phyloP scores from a whole-genome alignment of 768 basidiomycete species.

The Suillus plorans region DNA sequence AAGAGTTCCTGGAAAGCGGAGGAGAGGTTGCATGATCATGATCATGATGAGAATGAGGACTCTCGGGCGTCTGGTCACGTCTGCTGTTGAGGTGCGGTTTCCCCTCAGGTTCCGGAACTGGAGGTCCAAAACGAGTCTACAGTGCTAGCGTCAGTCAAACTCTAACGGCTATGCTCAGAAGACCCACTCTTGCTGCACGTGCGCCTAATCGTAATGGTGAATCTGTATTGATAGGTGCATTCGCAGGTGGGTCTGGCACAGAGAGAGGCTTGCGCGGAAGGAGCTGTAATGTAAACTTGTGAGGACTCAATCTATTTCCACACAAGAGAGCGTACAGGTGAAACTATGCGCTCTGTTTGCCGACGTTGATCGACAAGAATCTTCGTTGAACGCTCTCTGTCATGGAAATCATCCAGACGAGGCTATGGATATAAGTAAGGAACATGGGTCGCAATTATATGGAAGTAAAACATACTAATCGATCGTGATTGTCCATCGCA shows the following conservation, averaged over 20 bases:
- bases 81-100: no score
- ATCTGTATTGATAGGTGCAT: not conserved
- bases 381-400: slow-evolving; percentile 8
- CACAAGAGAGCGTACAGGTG: slow-evolving; percentile 19
- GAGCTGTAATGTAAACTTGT: not conserved
- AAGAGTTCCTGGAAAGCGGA: slow-evolving; percentile 31
- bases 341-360: slow-evolving; percentile 15
- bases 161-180: not conserved
- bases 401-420: slow-evolving; percentile 10
- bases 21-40: slow-evolving; percentile 25
- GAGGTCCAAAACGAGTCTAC: slow-evolving; percentile 35
- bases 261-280: not conserved
- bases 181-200: not conserved
- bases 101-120: slow-evolving; percentile 10
- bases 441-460: not conserved
- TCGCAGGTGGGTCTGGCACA: not conserved
- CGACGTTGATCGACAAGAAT: slow-evolving; percentile 4
- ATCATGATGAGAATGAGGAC: slow-evolving; percentile 14
- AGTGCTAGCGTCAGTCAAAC: not conserved
- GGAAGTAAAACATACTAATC: slow-evolving; percentile 17
- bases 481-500: slow-evolving; percentile 19
- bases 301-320: not conserved
- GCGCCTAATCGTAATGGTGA: not conserved
- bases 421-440: slow-evolving; percentile 19
- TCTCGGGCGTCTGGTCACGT: slow-evolving; percentile 16